phyloP scores from a whole-genome alignment of 768 basidiomycete genomes.

The Mycena polygramma region DNA sequence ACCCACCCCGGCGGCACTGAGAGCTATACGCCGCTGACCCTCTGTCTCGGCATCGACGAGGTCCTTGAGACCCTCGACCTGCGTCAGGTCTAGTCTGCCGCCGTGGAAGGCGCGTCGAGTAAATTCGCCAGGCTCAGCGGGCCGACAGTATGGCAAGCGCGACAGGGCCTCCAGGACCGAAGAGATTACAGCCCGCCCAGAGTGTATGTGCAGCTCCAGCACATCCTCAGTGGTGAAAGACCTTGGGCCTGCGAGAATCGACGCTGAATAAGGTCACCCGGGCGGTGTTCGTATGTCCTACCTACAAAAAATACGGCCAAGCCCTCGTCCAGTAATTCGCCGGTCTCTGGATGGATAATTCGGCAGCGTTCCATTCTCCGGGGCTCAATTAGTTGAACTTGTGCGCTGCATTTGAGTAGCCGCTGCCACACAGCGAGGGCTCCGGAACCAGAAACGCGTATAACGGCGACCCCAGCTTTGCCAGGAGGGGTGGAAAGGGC shows the following conservation, averaged over 20 bases:
- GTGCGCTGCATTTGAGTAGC: constrained; percentile 60
- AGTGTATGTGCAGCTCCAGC: constrained; percentile 89
- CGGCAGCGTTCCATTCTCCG: constrained; percentile 80
- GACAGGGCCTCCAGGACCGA: constrained; percentile 77
- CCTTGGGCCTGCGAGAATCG: constrained; percentile 65
- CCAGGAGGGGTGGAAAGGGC: constrained; percentile 91
- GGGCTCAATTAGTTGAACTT: constrained; percentile 56
- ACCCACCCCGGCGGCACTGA: constrained; percentile 77
- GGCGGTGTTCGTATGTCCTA: constrained; percentile 39
- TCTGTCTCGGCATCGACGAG: constrained; percentile 93
- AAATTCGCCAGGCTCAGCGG: constrained; percentile 91
- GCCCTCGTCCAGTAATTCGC: constrained; percentile 81
- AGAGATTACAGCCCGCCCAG: constrained; percentile 83
- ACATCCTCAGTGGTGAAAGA: constrained; percentile 90
- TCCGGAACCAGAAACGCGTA: constrained; percentile 87
- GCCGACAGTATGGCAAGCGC: constrained; percentile 72
- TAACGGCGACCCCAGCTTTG: constrained; percentile 85
- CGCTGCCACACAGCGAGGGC: constrained; percentile 71
- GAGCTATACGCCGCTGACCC: constrained; percentile 79
- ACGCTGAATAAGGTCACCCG: neutral
- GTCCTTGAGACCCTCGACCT: constrained; percentile 90
- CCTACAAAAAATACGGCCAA: constrained; percentile 88
- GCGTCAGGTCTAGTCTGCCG: constrained; percentile 87
- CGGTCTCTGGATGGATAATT: constrained; percentile 72
- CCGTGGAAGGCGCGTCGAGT: constrained; percentile 86